Base-by-base conservation (phyloP, 768 basidiomycete species). In the Hortiboletus campestris region DNA sequence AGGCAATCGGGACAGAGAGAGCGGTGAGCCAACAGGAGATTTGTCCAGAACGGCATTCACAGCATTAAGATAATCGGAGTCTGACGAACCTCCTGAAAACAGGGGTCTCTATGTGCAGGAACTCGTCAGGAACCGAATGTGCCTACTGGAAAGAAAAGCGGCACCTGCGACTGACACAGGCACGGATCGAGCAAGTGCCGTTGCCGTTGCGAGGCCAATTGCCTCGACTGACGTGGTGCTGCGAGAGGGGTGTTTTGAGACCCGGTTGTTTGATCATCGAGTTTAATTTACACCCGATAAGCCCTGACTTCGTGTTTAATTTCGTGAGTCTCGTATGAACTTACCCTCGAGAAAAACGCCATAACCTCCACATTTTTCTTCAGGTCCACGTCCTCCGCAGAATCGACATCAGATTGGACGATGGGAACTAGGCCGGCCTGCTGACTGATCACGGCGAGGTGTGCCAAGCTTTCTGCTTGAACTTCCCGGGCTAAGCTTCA, bases 401-500 rank as follows among this genome's bases (percentile, higher is more conserved):
- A 80, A 60, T 81, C 77, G 19, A 81, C 76, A 59, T 81, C 80
- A 12, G 78, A 80, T 60, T 81, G 80, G 8, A 81, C 75, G 51
- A 82, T 77, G 4, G 79, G 79, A 17, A 81, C 79, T 20, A 82
- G 60, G 29, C 78, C 77, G 1, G 78, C 79, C 63, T 80, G 73
- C 59, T 81, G 79, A 61, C 77, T 82, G 53, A 80, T 74, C 2
- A 77, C 75, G 41, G 81, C 77, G 63, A 75, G 82, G 47, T 75
- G 74, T 3, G 78, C 77, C 17, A 81, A 64, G 34, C 72, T 78
- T 62, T 79, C 78, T 25, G 77, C 80, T 53, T 79, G 78, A 16
- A 67, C 71, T 53, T 80, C 76, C 76, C 13, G 82, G 63, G 20
- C 72, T 73, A 22, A n/a, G 75, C 67, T 35, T 72, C 73, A 1